Evolutionary conservation across 148 eudicot genomes (phyloP).

Genomic region (Diospyros lotus): DNA sequence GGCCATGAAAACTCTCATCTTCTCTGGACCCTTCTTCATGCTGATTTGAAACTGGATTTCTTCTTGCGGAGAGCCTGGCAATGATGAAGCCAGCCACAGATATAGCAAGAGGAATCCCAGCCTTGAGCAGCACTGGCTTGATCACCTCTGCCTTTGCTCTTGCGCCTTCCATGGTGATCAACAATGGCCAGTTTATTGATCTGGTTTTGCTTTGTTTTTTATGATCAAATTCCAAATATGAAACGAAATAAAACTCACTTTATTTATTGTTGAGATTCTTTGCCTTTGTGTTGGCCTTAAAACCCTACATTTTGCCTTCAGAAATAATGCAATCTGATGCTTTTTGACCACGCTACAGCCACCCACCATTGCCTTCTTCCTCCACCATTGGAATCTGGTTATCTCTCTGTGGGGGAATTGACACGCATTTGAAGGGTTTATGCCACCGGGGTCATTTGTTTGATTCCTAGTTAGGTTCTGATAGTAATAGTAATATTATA

Average conservation of each 20-base stretch:
- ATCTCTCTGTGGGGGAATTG: not conserved
- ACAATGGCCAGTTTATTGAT: too few relatives aligned
- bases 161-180: constrained; percentile 13
- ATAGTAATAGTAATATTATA: too few relatives aligned
- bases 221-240: not conserved
- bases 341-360: constrained; percentile 26
- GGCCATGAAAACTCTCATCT: constrained; percentile 23
- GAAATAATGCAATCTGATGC: constrained; percentile 22
- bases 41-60: not conserved
- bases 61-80: constrained; percentile 23
- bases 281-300: constrained; percentile 32
- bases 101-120: constrained; percentile 42
- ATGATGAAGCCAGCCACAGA: constrained; percentile 40
- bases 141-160: constrained; percentile 35
- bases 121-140: constrained; percentile 36
- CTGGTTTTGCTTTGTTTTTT: not conserved
- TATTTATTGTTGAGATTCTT: constrained; percentile 25
- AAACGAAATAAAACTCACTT: not conserved
- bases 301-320: constrained; percentile 23
- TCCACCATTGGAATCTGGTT: constrained; percentile 20
- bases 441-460: too few relatives aligned
- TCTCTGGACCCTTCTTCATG: not conserved
- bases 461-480: too few relatives aligned
- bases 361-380: not conserved
- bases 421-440: too few relatives aligned